Evolutionary conservation across 257 asterid species (phyloP).

Genomic region (Sherardia arvensis): DNA sequence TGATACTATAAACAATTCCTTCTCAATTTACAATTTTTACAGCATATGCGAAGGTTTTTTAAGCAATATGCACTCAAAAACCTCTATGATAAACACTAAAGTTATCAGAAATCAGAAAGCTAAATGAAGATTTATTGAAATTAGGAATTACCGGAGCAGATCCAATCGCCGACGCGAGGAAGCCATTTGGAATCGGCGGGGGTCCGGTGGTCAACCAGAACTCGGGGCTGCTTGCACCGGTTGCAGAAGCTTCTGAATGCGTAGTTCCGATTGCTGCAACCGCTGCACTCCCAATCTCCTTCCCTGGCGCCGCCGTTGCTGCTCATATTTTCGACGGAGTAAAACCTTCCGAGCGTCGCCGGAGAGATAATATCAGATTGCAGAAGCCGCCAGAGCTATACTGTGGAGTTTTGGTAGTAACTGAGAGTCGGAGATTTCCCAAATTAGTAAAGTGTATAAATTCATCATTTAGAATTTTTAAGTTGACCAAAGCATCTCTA

Average conservation of each 20-base stretch:
- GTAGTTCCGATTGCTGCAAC: constrained; percentile 67
- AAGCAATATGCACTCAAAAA: no score
- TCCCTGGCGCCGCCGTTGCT: constrained; percentile 44
- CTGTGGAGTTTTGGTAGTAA: background rate
- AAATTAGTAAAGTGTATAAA: background rate
- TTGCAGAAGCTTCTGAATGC: constrained; percentile 83
- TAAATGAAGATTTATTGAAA: background rate
- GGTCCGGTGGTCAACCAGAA: constrained; percentile 66
- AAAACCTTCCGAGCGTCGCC: background rate
- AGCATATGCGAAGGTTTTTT: background rate
- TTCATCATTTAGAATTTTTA: no score
- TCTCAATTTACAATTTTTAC: background rate
- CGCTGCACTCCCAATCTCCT: constrained; percentile 87
- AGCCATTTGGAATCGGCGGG: constrained; percentile 88
- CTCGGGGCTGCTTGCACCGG: constrained; percentile 86
- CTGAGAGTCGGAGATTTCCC: no score
- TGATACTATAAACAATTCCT: background rate
- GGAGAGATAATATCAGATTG: background rate
- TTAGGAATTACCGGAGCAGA: constrained; percentile 59
- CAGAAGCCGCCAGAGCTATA: background rate
- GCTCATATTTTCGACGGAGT: constrained; percentile 3
- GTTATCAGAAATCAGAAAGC: background rate
- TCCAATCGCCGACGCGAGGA: constrained; percentile 95
- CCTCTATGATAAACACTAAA: no score
- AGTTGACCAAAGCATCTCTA: no score